phyloP scores from a whole-genome alignment of 768 basidiomycete genomes.

The Epithele typhae region DNA sequence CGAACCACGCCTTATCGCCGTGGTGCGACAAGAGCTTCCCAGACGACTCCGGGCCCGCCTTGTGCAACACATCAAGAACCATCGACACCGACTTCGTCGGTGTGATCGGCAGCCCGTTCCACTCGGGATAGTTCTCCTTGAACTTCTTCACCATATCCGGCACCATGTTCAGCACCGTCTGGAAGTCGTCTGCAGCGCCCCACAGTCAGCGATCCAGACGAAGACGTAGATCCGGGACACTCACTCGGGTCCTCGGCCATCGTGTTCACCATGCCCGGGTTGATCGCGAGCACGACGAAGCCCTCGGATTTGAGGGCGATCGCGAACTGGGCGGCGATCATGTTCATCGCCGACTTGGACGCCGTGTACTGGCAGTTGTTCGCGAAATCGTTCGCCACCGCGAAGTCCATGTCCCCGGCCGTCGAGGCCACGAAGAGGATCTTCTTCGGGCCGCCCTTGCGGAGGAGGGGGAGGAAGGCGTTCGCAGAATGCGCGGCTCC shows the following conservation, averaged over 20 bases:
- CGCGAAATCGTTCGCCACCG: slow-evolving; percentile 6
- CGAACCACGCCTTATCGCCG: too few species aligned
- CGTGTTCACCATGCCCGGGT: slow-evolving; percentile 29
- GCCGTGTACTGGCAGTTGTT: slow-evolving; percentile 25
- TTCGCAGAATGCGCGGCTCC: slow-evolving; percentile 31
- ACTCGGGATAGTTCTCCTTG: slow-evolving; percentile 13
- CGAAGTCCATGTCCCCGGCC: slow-evolving; percentile 1
- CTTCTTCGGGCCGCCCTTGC: slow-evolving; percentile 27
- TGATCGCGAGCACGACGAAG: slow-evolving; percentile 27
- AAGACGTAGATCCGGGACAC: too few species aligned
- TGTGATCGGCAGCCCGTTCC: not conserved
- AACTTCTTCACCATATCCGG: not conserved
- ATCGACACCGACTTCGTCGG: slow-evolving; percentile 5
- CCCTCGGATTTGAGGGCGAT: slow-evolving; percentile 24
- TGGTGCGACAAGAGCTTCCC: too few species aligned
- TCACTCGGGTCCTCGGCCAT: not conserved
- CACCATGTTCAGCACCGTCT: not conserved
- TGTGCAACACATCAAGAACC: not conserved
- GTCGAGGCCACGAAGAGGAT: slow-evolving; percentile 28
- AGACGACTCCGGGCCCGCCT: not conserved
- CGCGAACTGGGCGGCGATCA: slow-evolving; percentile 34
- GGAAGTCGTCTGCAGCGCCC: too few species aligned
- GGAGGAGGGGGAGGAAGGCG: slow-evolving; percentile 34
- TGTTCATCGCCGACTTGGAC: slow-evolving; percentile 33
- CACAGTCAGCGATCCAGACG: too few species aligned